Conservation (phyloP, 2,329 filamentous ascomycete genomes). For the Stylonectria norvegica region DNA sequence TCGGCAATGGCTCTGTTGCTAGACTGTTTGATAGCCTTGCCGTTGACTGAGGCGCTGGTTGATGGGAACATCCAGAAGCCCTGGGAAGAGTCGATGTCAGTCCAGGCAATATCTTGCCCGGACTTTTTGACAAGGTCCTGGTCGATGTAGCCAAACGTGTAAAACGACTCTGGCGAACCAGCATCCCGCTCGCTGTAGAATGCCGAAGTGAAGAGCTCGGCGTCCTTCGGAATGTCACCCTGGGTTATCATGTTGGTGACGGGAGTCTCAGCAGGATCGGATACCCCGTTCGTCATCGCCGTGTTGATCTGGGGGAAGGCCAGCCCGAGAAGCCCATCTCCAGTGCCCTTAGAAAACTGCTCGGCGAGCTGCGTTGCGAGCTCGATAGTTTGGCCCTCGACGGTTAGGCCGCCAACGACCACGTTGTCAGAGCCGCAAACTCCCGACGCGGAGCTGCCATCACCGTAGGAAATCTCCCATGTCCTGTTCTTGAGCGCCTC, state of each 20-base stretch:
- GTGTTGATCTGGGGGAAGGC: constrained; percentile 5
- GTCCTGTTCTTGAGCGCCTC: background rate
- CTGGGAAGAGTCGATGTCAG: constrained; percentile 5
- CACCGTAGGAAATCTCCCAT: constrained; percentile 4
- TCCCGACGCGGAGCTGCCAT: constrained; percentile 2
- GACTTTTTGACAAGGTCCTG: constrained; percentile 4
- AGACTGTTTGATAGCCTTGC: constrained; percentile 1
- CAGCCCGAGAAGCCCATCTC: constrained; percentile 6
- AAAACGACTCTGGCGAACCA: constrained; percentile 4
- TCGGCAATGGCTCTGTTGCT: constrained; percentile 5
- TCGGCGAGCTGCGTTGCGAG: constrained; percentile 3
- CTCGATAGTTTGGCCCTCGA: constrained; percentile 4
- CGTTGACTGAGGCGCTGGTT: constrained; percentile 2
- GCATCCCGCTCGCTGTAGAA: constrained; percentile 6
- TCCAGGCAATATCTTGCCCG: constrained; percentile 5
- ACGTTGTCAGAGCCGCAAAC: constrained; percentile 4
- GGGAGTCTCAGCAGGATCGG: constrained; percentile 3
- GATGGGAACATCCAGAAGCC: constrained; percentile 8
- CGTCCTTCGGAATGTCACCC: constrained; percentile 5
- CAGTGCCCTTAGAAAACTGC: constrained; percentile 3
- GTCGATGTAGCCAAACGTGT: constrained; percentile 7
- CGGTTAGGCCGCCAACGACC: constrained; percentile 3
- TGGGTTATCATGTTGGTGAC: constrained; percentile 6
- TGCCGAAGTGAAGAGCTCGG: constrained; percentile 6
- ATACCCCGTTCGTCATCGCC: constrained; percentile 2